A percentile compares a stretch with the other conserved stretches of the same genome.
Evolutionary conservation across 441 rosid species (phyloP).

Genomic region (Adansonia rubrostipa): DNA sequence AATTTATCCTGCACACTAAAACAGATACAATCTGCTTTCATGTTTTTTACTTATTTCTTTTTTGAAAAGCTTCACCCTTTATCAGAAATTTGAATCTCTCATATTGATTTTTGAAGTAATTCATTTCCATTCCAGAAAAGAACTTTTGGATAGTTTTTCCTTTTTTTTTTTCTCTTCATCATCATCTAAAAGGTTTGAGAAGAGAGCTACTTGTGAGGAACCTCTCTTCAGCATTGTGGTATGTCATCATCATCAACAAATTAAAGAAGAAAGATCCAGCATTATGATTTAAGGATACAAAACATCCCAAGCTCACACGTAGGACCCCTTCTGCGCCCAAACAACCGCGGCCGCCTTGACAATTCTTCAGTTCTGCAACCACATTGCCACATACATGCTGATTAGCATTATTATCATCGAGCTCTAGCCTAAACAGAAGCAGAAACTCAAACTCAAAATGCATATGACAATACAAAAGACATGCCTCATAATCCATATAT

Average conservation of each 20-base stretch:
- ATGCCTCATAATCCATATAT: neutral
- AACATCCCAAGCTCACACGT: conserved; percentile 96
- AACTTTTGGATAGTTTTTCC: neutral
- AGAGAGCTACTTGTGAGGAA: neutral
- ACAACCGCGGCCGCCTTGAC: conserved; percentile 75
- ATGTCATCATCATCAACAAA: neutral
- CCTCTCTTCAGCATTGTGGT: neutral
- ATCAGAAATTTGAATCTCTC: neutral
- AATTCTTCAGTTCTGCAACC: conserved; percentile 67
- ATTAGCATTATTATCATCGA: conserved; percentile 3
- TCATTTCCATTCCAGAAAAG: neutral
- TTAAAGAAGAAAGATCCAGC: neutral
- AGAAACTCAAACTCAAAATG: neutral
- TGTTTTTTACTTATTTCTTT: neutral
- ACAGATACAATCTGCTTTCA: neutral
- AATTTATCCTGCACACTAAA: neutral
- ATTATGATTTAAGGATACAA: conserved; percentile 64
- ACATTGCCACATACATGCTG: conserved; percentile 26
- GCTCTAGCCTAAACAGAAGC: neutral
- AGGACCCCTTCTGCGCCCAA: conserved; percentile 90
- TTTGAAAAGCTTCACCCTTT: neutral
- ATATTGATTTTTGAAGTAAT: neutral
- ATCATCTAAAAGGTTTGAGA: conserved; percentile 3
- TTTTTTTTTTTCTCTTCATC: neutral
- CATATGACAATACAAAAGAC: neutral